Conservation (phyloP, 169 alveolate genomes). For the Cyclospora cayetanensis region DNA sequence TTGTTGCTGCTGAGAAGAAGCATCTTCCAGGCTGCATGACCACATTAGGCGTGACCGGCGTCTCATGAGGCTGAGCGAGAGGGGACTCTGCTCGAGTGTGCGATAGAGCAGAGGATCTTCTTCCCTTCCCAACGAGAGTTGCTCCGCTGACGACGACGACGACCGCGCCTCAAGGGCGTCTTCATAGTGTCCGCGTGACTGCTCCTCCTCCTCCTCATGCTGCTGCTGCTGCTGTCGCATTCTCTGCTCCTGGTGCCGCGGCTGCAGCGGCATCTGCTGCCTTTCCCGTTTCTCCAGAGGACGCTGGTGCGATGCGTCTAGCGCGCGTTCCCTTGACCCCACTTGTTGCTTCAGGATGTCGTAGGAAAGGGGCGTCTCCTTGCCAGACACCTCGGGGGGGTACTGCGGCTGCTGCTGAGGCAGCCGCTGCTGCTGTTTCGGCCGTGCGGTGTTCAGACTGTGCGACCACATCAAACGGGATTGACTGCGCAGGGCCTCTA, state of each 20-base stretch:
- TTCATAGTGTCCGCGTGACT: neutral
- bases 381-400: no score
- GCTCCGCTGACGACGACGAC: no score
- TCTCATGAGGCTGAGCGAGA: neutral
- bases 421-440: constrained; percentile 49
- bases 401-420: constrained; percentile 13
- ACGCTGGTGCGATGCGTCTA: no score
- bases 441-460: neutral
- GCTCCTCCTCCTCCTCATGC: neutral
- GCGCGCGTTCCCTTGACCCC: no score
- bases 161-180: no score
- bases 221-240: no score
- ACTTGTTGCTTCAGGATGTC: no score
- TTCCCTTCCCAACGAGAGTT: no score
- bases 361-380: no score
- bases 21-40: neutral
- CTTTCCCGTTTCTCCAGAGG: no score
- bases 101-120: neutral
- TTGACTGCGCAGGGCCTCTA: neutral
- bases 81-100: neutral
- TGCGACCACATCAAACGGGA: neutral
- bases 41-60: neutral
- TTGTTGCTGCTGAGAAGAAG: neutral
- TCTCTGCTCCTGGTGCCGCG: no score
- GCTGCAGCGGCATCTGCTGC: no score